phyloP scores from a whole-genome alignment of 225 moss, liverwort and hornwort genomes.

The Polytrichum formosum region DNA sequence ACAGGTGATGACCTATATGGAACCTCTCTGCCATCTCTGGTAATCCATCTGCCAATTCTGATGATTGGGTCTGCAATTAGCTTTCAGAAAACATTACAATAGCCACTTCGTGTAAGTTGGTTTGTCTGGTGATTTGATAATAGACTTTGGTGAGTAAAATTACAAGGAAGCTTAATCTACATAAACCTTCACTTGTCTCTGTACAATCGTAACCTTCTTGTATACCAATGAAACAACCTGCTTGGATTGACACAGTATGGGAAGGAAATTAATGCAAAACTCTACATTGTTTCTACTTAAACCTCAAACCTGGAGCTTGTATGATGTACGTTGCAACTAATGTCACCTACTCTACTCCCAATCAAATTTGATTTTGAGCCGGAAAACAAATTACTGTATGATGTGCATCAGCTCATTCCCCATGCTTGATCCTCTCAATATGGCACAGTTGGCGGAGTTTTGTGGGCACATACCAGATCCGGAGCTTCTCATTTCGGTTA shows the following conservation, averaged over 20 bases:
- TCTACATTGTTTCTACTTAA: neutral
- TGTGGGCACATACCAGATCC: conserved; percentile 98
- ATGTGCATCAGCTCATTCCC: conserved; percentile 55
- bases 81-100: neutral
- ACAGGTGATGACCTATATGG: too few species aligned
- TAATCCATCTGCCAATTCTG: too few species aligned
- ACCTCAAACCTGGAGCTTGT: conserved; percentile 24
- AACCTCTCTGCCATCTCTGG: too few species aligned
- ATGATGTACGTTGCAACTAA: conserved; percentile 8
- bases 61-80: neutral
- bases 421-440: conserved; percentile 85
- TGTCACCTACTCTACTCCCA: conserved; percentile 9
- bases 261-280: conserved; percentile 20
- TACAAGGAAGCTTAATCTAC: conserved; percentile 28
- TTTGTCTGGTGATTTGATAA: neutral
- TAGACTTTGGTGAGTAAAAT: conserved; percentile 3
- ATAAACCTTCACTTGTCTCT: conserved; percentile 32
- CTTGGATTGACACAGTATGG: conserved; percentile 23
- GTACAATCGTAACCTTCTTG: conserved; percentile 23
- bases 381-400: conserved; percentile 15
- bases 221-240: conserved; percentile 29
- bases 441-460: conserved; percentile 98
- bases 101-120: neutral
- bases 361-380: conserved; percentile 10
- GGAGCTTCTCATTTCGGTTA: conserved; percentile 90